Evolutionary conservation across 2,329 filamentous ascomycete species (phyloP), one percentile per base, ranked within the genome.

Genomic region (Mariannaea sp.): DNA sequence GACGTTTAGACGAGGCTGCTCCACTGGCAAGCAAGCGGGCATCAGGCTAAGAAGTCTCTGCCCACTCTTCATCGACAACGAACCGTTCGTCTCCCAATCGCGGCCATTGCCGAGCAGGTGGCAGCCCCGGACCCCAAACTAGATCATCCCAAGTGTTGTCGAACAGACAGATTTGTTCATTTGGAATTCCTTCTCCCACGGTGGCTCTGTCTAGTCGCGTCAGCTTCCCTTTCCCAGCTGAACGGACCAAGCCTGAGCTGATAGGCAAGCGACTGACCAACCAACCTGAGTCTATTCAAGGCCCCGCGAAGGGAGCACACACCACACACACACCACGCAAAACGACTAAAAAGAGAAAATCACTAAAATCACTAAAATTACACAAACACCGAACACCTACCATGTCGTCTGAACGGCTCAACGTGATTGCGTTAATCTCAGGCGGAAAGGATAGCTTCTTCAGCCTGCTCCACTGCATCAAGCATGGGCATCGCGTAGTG

Each of bases 361-460:
- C 22, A 24, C 5, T 24, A 24, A 24, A 24, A 24, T n/a, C n/a
- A n/a, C n/a, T n/a, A n/a, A n/a, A n/a, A n/a, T n/a, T n/a, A n/a
- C n/a, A n/a, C n/a, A n/a, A 24, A 24, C 8, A 24, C 5, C 22
- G 13, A 30, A 6, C 7, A 30, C 14, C 22, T 32, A 59, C 40
- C 63, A 80, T 79, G 77, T 64, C 74, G 49, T 61, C 69, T 53
- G 74, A 77, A 57, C 71, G 74, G 57, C 75, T 87, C 59, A 87
- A 92, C 63, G 92, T 97, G 59, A 92, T 99, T 64, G 93, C 90
- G 43, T 80, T 99, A 57, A 87, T 99, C 60, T 99, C 94, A 16
- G 94, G 94, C 55, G 94, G 94, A 61, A 99, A 99, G 75, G 94
- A 99, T 77, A 97, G 93, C 60, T 88, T 99, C 72, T 97, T 89